Conservation (phyloP, 2,329 filamentous ascomycete genomes). For the Diplodia intermedia region DNA sequence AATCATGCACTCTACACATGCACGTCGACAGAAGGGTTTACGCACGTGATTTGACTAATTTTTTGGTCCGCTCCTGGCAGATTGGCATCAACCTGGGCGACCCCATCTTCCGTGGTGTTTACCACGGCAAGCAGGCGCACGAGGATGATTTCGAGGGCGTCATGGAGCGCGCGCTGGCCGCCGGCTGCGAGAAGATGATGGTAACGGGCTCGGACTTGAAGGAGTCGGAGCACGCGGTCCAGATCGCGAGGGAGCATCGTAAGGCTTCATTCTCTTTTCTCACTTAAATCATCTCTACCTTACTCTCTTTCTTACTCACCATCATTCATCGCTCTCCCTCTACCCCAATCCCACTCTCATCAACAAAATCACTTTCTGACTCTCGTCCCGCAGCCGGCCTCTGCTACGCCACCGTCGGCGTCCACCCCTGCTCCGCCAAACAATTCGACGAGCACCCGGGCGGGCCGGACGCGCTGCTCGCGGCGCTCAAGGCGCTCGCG, state of each 20-base stretch:
- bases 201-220: conserved; percentile 87
- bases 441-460: conserved; percentile 72
- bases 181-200: conserved; percentile 88
- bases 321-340: too few relatives aligned
- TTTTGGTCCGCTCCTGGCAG: conserved; percentile 46
- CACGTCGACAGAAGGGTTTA: background rate
- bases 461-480: conserved; percentile 59
- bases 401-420: conserved; percentile 89
- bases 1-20: background rate
- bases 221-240: conserved; percentile 76
- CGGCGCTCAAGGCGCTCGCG: conserved; percentile 70
- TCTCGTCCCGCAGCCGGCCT: conserved; percentile 65
- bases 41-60: conserved; percentile 20
- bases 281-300: background rate
- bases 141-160: conserved; percentile 77
- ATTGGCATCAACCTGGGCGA: conserved; percentile 97
- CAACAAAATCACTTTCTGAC: background rate
- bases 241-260: conserved; percentile 78
- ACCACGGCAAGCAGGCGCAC: conserved; percentile 80
- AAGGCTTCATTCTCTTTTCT: conserved; percentile 44
- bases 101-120: conserved; percentile 83
- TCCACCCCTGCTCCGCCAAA: conserved; percentile 88
- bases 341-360: too few relatives aligned
- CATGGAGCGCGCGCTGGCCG: conserved; percentile 75
- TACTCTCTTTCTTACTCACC: background rate